Evolutionary conservation across 140 eudicot species (phyloP), one percentile per base, ranked within the genome.

Genomic region (Flaveria floridana): DNA sequence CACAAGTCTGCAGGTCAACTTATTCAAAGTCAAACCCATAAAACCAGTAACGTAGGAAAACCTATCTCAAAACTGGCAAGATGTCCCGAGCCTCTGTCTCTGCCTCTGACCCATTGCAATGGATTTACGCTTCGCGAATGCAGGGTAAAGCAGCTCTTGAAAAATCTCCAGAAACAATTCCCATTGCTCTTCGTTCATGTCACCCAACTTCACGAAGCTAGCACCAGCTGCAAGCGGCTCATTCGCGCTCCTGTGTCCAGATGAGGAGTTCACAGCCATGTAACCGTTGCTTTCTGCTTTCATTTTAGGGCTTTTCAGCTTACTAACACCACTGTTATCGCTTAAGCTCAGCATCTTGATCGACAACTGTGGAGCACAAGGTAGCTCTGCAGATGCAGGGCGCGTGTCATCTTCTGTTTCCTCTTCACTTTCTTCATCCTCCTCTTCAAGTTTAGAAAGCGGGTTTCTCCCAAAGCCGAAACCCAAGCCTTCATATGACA

Each of bases 61-160:
- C 79, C 79, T 46, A 74, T 53, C 87, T 93, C 93, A 93, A 90
- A 93, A 93, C 94, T 88, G 94, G 86, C 98, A 93, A 55, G 97
- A 93, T 82, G 96, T 93, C 71, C 98, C 98, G 4, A 93, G 96
- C 90, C 97, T 85, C 83, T 82, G 96, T 48, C 91, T 82, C 87
- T 85, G 97, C 84, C 69, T 90, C 90, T 90, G 96, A 7, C 96
- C 92, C 56, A 81, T 81, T 15, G 86, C 72, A 48, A 50, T 71
- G 1, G 84, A 72, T 80, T 90, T 88, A 13, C 96, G 85, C 82
- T 86, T 78, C 18, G 75, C 88, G 64, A 94, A 86, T 15, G 95
- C 91, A 0, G 87, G 55, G 74, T 55, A 39, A 44, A 90, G 72
- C 79, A 88, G 84, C 81, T 88, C 95, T 48, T 72, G 85, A 53